Percentiles rank a stretch among this genome's conserved stretches.
These are phyloP conservation scores for Gardenia jasminoides DNA, from an alignment of 257 asterid species.

Conservation along the genomic window DNA sequence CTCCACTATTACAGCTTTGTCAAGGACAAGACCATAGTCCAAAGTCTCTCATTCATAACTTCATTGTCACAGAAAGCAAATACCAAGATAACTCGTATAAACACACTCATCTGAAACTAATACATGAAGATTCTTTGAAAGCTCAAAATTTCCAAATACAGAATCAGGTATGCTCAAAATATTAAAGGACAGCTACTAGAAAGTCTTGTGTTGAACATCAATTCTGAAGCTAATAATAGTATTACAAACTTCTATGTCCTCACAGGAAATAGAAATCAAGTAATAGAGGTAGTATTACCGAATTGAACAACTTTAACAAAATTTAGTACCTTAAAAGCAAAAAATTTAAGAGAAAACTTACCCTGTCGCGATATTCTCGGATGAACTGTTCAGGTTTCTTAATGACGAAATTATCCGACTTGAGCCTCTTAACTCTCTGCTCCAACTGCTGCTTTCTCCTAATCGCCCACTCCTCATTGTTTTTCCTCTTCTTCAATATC, in stretches of 20 bases:
- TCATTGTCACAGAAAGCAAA: neutral
- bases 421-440: slow-evolving; percentile 62
- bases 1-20: neutral
- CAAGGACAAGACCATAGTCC: neutral
- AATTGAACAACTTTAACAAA: neutral
- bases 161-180: neutral
- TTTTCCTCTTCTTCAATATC: slow-evolving; percentile 85
- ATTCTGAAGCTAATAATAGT: neutral
- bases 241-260: neutral
- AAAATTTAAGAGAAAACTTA: slow-evolving; percentile 8
- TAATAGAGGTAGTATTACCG: neutral
- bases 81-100: neutral
- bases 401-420: slow-evolving; percentile 42
- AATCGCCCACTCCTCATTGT: slow-evolving; percentile 87
- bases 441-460: slow-evolving; percentile 62
- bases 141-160: neutral
- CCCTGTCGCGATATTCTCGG: slow-evolving; percentile 77
- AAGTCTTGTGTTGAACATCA: neutral
- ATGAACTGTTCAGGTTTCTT: slow-evolving; percentile 89
- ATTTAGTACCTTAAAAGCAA: neutral
- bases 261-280: neutral
- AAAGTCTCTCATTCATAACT: neutral
- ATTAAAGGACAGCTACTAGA: no score
- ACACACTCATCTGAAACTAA: neutral
- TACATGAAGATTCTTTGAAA: neutral